Base-by-base conservation (phyloP, 192 early-diverging fungal species). In the Chytriomyces sp. region DNA sequence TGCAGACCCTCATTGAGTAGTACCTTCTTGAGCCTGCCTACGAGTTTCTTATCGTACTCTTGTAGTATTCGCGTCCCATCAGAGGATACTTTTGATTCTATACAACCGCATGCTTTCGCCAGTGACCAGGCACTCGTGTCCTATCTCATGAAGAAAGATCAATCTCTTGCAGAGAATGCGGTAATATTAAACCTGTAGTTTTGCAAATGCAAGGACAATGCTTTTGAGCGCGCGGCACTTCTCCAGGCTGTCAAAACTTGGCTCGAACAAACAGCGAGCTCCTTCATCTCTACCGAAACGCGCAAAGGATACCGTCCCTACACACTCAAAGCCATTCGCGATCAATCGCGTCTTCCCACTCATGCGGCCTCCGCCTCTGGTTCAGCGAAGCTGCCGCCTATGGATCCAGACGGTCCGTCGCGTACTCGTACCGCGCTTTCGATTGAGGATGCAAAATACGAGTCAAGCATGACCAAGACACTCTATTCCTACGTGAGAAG, bases 401-500 rank as follows among this genome's bases (percentile, higher is more conserved):
- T 78, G 65, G 84, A 85, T 74, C 84, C 84, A 3, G 84, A 85
- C 58, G 80, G 72, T 2, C 68, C 79, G 22, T 72, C 55, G 19
- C 60, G 84, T 28, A 77, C 76, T 55, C 36, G 39, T 3, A 81
- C 44, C 30, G 30, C 52, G 5, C 52, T 82, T 2, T 44, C 59
- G 19, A 38, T 58, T 37, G 77, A 81, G 28, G 84, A 85, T 73
- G 19, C 59, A 28, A 52, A 75, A 0, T 84, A 82, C 53, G 89
- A 93, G 65, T 68, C 73, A 1, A 76, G 86, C 3, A 68, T 94
- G 49, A 70, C 86, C 4, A 81, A 81, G 58, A 86, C 93, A 12
- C 79, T 93, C 6, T 95, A 82, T 80, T 87, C 91, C 65, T 93
- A 90, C 68, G 80, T 94, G 40, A 85, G 94, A 6, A 82, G 94